These are phyloP conservation scores for Vitis vinifera DNA, from an alignment of 164 flowering plant species.

Conservation along the genomic window DNA sequence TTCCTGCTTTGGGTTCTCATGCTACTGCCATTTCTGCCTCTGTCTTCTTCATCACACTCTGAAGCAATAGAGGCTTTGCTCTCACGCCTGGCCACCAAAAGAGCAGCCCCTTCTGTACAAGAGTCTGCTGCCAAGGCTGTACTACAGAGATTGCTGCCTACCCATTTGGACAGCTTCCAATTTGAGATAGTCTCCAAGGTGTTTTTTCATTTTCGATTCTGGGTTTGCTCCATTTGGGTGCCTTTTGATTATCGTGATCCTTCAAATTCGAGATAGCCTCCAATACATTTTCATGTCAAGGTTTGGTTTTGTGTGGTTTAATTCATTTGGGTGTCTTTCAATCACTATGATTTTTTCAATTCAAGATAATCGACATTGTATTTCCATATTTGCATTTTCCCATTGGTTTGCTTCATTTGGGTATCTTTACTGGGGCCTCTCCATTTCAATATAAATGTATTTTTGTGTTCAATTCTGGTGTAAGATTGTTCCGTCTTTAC, in stretches of 20 bases:
- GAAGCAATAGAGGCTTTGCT: constrained; percentile 42
- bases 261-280: too few relatives aligned
- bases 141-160: constrained; percentile 66
- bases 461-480: too few relatives aligned
- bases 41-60: constrained; percentile 17
- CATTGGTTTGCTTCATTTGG: too few relatives aligned
- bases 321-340: too few relatives aligned
- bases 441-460: too few relatives aligned
- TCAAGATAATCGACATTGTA: too few relatives aligned
- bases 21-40: neutral
- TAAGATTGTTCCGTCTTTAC: too few relatives aligned
- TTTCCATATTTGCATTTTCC: too few relatives aligned
- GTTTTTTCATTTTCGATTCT: neutral
- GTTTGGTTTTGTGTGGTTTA: too few relatives aligned
- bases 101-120: constrained; percentile 52
- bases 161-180: constrained; percentile 68
- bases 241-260: neutral
- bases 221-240: neutral
- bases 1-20: constrained; percentile 12
- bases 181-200: constrained; percentile 71
- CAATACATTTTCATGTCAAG: too few relatives aligned
- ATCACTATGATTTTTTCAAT: too few relatives aligned
- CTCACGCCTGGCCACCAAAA: constrained; percentile 46
- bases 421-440: too few relatives aligned
- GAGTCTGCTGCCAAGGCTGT: constrained; percentile 71